Base-by-base conservation (phyloP, 495 filamentous ascomycete species). In the Durotheca rogersii region DNA sequence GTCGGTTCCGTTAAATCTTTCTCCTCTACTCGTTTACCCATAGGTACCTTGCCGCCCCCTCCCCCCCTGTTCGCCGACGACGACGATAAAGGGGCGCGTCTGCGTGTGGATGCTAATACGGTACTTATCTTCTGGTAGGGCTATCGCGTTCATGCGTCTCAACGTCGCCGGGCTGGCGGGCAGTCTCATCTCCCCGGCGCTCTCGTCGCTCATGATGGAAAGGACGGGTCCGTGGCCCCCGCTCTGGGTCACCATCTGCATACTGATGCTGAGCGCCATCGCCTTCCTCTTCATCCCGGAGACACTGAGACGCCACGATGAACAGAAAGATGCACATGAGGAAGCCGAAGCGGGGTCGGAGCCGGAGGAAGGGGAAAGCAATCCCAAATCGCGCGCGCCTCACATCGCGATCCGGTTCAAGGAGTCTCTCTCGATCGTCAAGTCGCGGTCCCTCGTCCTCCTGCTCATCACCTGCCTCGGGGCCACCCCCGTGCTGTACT, bases 161-260 rank as follows among this genome's bases (percentile, higher is more conserved):
- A 60, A 66, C 12, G 60, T 66, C 12, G 50, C 56, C 1, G 43
- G 46, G 14, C 37, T 66, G 60, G 65, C 69, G 3, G 77, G 74
- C 3, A 72, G 74, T 15, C 72, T 64, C 20, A 10, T 77, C 0
- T 75, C 76, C 0, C 79, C 75, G 18, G 70, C 76, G 2, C 37
- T 81, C 1, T 72, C 77, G 11, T 76, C 78, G 3, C 66, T 64
- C 57, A 62, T 84, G 17, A 84, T 86, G 81, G 51, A 67, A 6
- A 44, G 65, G 47, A 65, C 73, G 3, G 61, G 64, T 15, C 79
- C 77, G 0, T 85, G 81, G 82, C 69, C 79, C 7, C 73, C 81
- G 0, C 40, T 80, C 7, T 31, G 78, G 9, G 53, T 75, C 2
- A 81, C 79, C 6, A 2, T 65, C 4, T 21, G 30, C 15, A 18